A percentile compares a stretch with the other conserved stretches of the same genome.
Evolutionary conservation across 257 asterid genomes (phyloP).

Genomic region (Jaltomata sinuosa): DNA sequence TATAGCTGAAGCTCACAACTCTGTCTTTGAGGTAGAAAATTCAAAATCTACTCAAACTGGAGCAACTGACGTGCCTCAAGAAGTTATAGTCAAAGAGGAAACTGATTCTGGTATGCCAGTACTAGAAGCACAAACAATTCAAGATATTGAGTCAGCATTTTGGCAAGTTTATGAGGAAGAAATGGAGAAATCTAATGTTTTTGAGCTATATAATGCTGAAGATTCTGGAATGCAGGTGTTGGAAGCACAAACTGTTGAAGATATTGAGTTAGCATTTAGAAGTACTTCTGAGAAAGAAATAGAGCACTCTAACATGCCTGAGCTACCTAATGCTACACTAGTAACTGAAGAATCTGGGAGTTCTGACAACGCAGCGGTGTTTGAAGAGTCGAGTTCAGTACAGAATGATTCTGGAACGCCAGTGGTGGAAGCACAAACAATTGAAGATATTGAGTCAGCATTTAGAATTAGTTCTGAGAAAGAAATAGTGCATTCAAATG

Average conservation of each 20-base stretch:
- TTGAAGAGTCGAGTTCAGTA: neutral
- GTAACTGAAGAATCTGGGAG: neutral
- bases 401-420: neutral
- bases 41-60: slow-evolving; percentile 5
- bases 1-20: slow-evolving; percentile 21
- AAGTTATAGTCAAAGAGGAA: neutral
- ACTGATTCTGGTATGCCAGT: slow-evolving; percentile 6
- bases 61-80: slow-evolving; percentile 2
- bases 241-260: slow-evolving; percentile 25
- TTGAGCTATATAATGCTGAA: neutral
- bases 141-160: slow-evolving; percentile 1
- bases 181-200: neutral
- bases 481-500: slow-evolving; percentile 10
- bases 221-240: slow-evolving; percentile 14
- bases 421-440: slow-evolving; percentile 13
- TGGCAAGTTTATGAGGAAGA: neutral
- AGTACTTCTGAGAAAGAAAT: neutral
- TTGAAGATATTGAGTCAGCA: slow-evolving; percentile 2
- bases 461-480: neutral
- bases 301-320: neutral
- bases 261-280: slow-evolving; percentile 18
- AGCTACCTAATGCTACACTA: neutral
- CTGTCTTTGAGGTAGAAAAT: slow-evolving; percentile 17
- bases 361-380: neutral
- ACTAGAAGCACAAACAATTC: slow-evolving; percentile 8